phyloP scores from a whole-genome alignment of 257 asterid species.

The Capsicum pubescens region DNA sequence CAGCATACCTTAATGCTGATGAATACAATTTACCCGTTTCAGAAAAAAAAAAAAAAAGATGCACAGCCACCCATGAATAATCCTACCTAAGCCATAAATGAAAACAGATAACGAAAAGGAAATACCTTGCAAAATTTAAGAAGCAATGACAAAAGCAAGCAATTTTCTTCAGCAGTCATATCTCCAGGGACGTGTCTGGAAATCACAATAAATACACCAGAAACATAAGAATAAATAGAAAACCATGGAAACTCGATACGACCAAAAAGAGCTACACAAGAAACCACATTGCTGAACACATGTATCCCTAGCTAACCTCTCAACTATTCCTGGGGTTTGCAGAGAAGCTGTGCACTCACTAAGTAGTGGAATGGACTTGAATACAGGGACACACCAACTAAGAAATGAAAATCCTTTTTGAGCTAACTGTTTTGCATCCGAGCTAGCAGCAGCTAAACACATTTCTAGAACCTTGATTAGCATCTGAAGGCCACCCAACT shows the following conservation, averaged over 20 bases:
- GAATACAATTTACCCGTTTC: too few relatives aligned
- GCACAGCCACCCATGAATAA: background rate
- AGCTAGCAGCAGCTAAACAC: conserved; percentile 58
- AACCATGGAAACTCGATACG: conserved; percentile 8
- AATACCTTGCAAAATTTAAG: conserved; percentile 69
- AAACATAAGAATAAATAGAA: conserved; percentile 17
- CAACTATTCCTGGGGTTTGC: conserved; percentile 50
- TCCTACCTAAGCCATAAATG: conserved; percentile 27
- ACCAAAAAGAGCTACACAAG: conserved; percentile 6
- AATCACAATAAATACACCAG: conserved; percentile 34
- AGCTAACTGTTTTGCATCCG: conserved; percentile 54
- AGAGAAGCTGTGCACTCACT: conserved; percentile 52
- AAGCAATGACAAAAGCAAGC: conserved; percentile 55
- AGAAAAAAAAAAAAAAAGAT: background rate
- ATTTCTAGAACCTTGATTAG: conserved; percentile 67
- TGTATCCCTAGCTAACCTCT: conserved; percentile 55
- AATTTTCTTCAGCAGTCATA: conserved; percentile 61
- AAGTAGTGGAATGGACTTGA: conserved; percentile 65
- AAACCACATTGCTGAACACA: conserved; percentile 26
- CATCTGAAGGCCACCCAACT: conserved; percentile 71
- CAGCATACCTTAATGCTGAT: too few relatives aligned
- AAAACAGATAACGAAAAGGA: conserved; percentile 24
- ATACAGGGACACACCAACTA: conserved; percentile 74
- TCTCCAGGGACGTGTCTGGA: conserved; percentile 57
- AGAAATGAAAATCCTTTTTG: conserved; percentile 54